These are phyloP conservation scores for Cryphonectria nitschkei DNA, from an alignment of 2,329 filamentous ascomycete species.

Conservation along the genomic window DNA sequence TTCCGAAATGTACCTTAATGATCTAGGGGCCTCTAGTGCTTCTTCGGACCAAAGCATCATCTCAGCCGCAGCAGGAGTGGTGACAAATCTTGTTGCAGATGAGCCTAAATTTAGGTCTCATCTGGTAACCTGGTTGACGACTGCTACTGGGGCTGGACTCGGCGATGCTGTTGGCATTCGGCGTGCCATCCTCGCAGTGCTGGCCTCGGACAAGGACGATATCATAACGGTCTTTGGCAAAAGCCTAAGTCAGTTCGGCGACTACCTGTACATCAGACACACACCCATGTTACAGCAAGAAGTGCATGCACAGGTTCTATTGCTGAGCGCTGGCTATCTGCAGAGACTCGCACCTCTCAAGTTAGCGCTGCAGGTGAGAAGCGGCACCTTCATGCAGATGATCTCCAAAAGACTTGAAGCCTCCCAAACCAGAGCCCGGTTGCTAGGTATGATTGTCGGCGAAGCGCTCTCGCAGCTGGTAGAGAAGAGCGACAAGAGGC, in stretches of 20 bases:
- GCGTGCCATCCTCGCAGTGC: conserved; percentile 64
- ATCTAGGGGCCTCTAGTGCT: conserved; percentile 38
- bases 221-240: conserved; percentile 67
- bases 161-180: conserved; percentile 68
- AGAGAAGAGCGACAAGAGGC: conserved; percentile 69
- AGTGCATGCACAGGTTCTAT: conserved; percentile 78
- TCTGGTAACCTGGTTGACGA: conserved; percentile 67
- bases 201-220: conserved; percentile 55
- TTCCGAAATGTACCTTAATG: conserved; percentile 48
- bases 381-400: conserved; percentile 72
- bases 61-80: conserved; percentile 61
- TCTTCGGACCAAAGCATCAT: conserved; percentile 44
- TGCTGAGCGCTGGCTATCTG: conserved; percentile 78
- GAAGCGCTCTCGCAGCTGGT: conserved; percentile 68
- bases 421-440: conserved; percentile 73
- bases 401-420: conserved; percentile 85
- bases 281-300: conserved; percentile 86
- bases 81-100: conserved; percentile 54
- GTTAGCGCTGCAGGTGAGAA: conserved; percentile 70
- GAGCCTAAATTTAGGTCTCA: conserved; percentile 54
- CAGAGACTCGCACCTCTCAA: conserved; percentile 67
- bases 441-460: conserved; percentile 87
- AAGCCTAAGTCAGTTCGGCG: conserved; percentile 75
- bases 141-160: conserved; percentile 65
- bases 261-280: conserved; percentile 85